Conservation (phyloP, 2,329 filamentous ascomycete species). For the Sporothrix dimorphospora region DNA sequence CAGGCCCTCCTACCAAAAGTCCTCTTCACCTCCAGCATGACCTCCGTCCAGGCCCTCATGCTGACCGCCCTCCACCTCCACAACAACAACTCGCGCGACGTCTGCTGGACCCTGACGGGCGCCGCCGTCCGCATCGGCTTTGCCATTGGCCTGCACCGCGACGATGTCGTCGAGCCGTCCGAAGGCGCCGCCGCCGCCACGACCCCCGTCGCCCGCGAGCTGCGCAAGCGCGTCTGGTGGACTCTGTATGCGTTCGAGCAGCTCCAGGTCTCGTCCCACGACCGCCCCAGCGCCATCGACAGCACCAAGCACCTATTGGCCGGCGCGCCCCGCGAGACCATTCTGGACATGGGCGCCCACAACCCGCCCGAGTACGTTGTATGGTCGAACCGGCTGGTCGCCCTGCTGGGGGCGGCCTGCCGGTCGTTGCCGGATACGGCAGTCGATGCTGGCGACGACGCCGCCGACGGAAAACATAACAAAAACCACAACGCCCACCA, state of each 20-base stretch:
- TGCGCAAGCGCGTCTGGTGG: slow-evolving; percentile 41
- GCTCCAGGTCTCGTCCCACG: slow-evolving; percentile 49
- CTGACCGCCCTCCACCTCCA: slow-evolving; percentile 48
- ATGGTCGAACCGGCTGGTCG: slow-evolving; percentile 44
- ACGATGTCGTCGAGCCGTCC: slow-evolving; percentile 39
- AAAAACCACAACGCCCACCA: slow-evolving; percentile 31
- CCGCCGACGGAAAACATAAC: neutral
- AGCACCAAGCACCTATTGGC: slow-evolving; percentile 34
- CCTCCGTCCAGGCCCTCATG: slow-evolving; percentile 47
- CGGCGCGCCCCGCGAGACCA: slow-evolving; percentile 42
- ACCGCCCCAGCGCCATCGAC: slow-evolving; percentile 49
- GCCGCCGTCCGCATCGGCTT: slow-evolving; percentile 47
- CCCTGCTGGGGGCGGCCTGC: slow-evolving; percentile 43
- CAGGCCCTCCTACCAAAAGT: slow-evolving; percentile 47
- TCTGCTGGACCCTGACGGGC: slow-evolving; percentile 48
- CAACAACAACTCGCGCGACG: slow-evolving; percentile 48
- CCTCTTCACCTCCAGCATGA: slow-evolving; percentile 47
- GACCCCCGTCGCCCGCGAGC: slow-evolving; percentile 40
- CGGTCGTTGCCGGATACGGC: slow-evolving; percentile 15
- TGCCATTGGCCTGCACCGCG: slow-evolving; percentile 49
- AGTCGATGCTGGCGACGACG: neutral
- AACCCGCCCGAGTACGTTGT: slow-evolving; percentile 42
- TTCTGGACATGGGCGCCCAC: slow-evolving; percentile 42
- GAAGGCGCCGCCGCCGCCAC: slow-evolving; percentile 23
- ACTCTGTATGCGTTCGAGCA: slow-evolving; percentile 42